phyloP scores from a whole-genome alignment of 139 green algal species.

The Auxenochlorella pyrenoidosa region DNA sequence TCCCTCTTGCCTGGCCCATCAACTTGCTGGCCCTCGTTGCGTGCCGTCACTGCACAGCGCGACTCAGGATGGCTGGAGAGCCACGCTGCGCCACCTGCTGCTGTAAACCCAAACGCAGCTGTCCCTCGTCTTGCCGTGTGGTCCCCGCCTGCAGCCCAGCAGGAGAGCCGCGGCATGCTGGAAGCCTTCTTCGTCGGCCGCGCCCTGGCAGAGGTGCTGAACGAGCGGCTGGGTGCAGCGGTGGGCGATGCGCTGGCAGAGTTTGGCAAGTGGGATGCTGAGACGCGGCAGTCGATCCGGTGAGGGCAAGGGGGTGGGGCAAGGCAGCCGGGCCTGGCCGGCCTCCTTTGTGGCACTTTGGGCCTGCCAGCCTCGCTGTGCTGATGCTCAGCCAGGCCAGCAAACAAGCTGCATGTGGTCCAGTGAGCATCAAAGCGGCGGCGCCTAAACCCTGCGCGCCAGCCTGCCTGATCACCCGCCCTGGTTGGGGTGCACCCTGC shows the following conservation, averaged over 20 bases:
- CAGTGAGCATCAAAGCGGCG: not conserved
- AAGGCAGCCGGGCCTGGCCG: too few relatives aligned
- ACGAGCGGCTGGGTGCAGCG: constrained; percentile 51
- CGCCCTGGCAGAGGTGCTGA: constrained; percentile 54
- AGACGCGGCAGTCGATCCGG: constrained; percentile 41
- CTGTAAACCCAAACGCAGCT: not conserved
- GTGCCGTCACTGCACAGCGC: too few relatives aligned
- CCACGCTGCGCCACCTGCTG: not conserved
- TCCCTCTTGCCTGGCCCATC: not conserved
- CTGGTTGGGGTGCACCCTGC: not conserved
- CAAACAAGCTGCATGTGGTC: not conserved
- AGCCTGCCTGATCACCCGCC: not conserved
- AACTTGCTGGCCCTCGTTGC: not conserved
- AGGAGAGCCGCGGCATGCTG: constrained; percentile 40
- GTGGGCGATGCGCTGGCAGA: constrained; percentile 49
- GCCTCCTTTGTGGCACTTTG: too few relatives aligned
- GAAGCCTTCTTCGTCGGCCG: constrained; percentile 58
- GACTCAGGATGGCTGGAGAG: too few relatives aligned
- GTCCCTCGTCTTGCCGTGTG: too few relatives aligned
- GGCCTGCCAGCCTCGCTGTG: too few relatives aligned
- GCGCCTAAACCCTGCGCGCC: not conserved
- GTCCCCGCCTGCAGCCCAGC: not conserved
- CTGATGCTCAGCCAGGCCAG: too few relatives aligned
- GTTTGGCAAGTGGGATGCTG: constrained; percentile 48
- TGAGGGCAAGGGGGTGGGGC: not conserved